Percentiles rank a stretch among this genome's conserved stretches.
Conservation (phyloP, 179 eudicot species). For the Spergularia azorica region DNA sequence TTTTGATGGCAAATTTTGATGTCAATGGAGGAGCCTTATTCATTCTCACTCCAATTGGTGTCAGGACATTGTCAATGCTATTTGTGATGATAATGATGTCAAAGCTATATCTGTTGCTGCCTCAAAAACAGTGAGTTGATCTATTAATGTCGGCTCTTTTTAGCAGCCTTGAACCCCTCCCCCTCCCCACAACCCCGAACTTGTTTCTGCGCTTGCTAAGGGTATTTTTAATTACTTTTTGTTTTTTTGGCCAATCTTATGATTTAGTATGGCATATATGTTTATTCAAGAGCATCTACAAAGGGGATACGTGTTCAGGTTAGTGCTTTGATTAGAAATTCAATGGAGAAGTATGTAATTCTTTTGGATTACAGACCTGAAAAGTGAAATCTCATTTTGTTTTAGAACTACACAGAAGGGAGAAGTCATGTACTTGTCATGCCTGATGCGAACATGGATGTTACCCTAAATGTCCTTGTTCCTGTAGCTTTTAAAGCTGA, state of each 20-base stretch:
- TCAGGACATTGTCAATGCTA: slow-evolving; percentile 77
- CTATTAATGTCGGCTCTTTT: not conserved
- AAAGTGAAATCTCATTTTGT: slow-evolving; percentile 12
- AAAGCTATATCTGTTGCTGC: slow-evolving; percentile 84
- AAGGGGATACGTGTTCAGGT: slow-evolving; percentile 96
- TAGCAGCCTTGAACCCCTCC: not conserved
- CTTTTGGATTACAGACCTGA: not conserved
- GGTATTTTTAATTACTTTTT: not conserved
- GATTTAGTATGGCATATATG: slow-evolving; percentile 76
- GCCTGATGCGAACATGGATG: slow-evolving; percentile 83
- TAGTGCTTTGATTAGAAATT: not conserved
- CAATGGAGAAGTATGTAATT: not conserved
- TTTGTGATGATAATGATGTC: slow-evolving; percentile 82
- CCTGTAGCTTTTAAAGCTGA: slow-evolving; percentile 94
- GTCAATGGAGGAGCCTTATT: not conserved
- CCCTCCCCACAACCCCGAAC: not conserved
- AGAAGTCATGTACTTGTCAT: slow-evolving; percentile 80
- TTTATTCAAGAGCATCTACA: slow-evolving; percentile 73
- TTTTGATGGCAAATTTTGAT: not conserved
- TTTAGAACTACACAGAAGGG: slow-evolving; percentile 89
- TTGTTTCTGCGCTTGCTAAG: not conserved
- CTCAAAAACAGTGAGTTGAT: slow-evolving; percentile 56
- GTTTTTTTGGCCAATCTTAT: not conserved
- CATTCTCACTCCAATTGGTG: not conserved
- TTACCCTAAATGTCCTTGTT: slow-evolving; percentile 68